phyloP scores from a whole-genome alignment of 73 alveolate species.

The Paramecium sonneborni region DNA sequence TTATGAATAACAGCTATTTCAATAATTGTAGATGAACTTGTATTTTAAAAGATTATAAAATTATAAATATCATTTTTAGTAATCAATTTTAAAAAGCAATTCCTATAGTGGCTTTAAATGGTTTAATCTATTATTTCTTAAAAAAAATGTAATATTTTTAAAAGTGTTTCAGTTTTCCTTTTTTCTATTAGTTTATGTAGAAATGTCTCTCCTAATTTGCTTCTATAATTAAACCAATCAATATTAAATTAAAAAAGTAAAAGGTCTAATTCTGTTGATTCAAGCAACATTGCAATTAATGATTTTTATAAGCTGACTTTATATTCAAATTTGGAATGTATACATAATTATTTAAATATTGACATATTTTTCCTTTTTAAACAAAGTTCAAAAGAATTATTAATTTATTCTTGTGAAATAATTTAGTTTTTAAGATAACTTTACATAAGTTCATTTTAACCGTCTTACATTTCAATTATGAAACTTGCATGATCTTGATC shows the following conservation, averaged over 20 bases:
- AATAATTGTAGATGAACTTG: background rate
- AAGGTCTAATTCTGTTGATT: background rate
- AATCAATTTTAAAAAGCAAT: background rate
- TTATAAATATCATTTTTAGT: background rate
- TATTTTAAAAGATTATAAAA: background rate
- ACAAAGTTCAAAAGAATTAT: background rate
- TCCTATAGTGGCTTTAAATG: background rate
- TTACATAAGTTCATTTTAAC: background rate
- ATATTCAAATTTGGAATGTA: background rate
- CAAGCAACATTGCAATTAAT: background rate
- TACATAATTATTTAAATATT: background rate
- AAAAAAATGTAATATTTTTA: background rate
- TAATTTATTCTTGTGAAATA: background rate
- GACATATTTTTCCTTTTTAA: background rate
- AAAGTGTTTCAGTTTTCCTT: slow-evolving; percentile 31
- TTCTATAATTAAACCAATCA: slow-evolving; percentile 2
- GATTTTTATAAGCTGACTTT: background rate
- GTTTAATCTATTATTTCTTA: background rate
- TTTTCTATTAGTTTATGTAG: background rate
- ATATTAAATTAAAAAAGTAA: background rate
- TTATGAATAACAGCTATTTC: slow-evolving; percentile 35
- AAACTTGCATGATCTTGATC: background rate
- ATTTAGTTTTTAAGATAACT: background rate
- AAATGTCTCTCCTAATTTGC: background rate
- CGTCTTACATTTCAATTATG: background rate